Conservation (phyloP, 2,329 filamentous ascomycete genomes). For the Aspergillus pseudoterreus region DNA sequence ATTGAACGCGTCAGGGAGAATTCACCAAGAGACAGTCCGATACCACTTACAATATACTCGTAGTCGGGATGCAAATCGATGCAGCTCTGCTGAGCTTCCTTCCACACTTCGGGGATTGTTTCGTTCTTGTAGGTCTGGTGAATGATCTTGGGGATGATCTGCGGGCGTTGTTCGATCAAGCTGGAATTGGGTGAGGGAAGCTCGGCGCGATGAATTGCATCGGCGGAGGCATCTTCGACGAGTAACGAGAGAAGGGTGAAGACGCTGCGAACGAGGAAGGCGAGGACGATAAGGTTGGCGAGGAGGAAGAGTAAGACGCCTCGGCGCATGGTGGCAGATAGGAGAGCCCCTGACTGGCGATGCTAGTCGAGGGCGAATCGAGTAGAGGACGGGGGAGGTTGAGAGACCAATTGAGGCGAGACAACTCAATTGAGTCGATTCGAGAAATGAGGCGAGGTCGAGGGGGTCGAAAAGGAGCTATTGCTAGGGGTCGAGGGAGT, state of each 20-base stretch:
- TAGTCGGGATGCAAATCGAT: slow-evolving; percentile 65
- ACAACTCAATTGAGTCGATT: not conserved
- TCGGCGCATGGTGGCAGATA: slow-evolving; percentile 52
- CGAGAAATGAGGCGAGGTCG: not conserved
- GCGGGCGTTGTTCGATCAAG: slow-evolving; percentile 53
- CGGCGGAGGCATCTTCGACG: slow-evolving; percentile 62
- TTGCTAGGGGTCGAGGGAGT: too few relatives aligned
- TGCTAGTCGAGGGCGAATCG: not conserved
- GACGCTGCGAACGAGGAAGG: slow-evolving; percentile 62
- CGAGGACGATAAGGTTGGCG: slow-evolving; percentile 61
- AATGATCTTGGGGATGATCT: slow-evolving; percentile 71
- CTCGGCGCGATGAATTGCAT: slow-evolving; percentile 64
- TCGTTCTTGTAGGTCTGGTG: slow-evolving; percentile 74
- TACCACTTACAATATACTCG: slow-evolving; percentile 63
- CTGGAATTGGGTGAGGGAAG: slow-evolving; percentile 63
- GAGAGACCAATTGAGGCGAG: not conserved
- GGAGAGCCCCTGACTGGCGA: not conserved
- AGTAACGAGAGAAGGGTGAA: slow-evolving; percentile 69
- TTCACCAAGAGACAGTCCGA: not conserved
- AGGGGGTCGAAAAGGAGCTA: not conserved
- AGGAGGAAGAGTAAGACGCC: slow-evolving; percentile 61
- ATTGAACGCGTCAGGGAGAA: slow-evolving; percentile 18
- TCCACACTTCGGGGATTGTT: slow-evolving; percentile 65
- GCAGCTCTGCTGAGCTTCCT: slow-evolving; percentile 62
- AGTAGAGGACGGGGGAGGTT: not conserved